Conservation (phyloP, 2,329 filamentous ascomycete species). For the Colletotrichum falcatum region DNA sequence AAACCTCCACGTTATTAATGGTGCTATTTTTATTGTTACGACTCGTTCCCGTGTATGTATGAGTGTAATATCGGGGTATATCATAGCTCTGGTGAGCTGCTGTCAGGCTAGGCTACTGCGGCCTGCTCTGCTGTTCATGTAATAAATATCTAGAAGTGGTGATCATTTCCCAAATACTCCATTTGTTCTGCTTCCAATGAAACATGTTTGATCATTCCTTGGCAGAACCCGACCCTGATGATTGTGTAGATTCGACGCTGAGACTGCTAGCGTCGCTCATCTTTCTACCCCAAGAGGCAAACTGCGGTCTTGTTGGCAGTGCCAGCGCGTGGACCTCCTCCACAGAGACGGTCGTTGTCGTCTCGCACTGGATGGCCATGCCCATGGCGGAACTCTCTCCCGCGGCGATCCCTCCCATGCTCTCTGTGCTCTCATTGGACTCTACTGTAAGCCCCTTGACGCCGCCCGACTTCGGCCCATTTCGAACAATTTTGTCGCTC, state of each 20-base stretch:
- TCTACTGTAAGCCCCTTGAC: conserved; percentile 13
- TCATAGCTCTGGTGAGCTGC: conserved; percentile 11
- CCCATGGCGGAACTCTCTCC: conserved; percentile 43
- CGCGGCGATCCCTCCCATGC: conserved; percentile 49
- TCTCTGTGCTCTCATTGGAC: conserved; percentile 49
- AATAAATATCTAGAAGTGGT: conserved; percentile 7
- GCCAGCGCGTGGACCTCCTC: conserved; percentile 48
- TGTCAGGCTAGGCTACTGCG: neutral
- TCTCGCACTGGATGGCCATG: conserved; percentile 58
- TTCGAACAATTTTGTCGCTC: conserved; percentile 37
- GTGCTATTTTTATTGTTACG: neutral
- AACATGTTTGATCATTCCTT: neutral
- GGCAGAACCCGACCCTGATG: neutral
- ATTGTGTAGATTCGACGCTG: neutral
- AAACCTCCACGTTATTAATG: neutral
- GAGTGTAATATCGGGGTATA: conserved; percentile 15
- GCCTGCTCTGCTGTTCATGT: neutral
- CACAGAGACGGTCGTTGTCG: conserved; percentile 56
- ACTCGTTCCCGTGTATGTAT: neutral
- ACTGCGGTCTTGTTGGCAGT: neutral
- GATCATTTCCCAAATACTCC: neutral
- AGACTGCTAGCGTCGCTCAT: conserved; percentile 20
- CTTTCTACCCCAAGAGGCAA: conserved; percentile 20
- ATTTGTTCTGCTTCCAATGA: neutral
- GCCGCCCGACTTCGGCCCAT: conserved; percentile 2